Base-by-base conservation (phyloP, 805 yeast species). In the Candida tammaniensis region DNA sequence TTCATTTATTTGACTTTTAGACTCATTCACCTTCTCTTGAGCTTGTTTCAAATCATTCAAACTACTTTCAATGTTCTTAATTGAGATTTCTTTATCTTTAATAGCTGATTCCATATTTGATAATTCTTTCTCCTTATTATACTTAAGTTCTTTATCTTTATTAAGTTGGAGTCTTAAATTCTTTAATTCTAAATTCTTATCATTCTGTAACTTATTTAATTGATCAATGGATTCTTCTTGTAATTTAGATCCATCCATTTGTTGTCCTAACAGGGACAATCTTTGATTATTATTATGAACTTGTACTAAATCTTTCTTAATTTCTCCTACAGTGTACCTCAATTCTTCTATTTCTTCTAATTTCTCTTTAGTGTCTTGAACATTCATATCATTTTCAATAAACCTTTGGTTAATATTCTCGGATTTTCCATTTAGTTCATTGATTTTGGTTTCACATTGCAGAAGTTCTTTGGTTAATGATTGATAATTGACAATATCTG, bases 21-120 rank as follows among this genome's bases (percentile, higher is more conserved):
- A 33, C 11, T 40, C 45, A 12, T 31, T 19, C 6, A 43, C 25
- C 24, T 24, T 28, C 4, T 19, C 27, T 17, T 36, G 34, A 22
- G 29, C 25, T 16, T 40, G 39, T 28, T 38, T 40, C 12, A 40
- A 61, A 37, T 78, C 82, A 29, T 68, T 51, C 19, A 76, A 57
- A 4, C 76, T 57, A 30, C 61, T 65, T 47, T 80, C 84, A 36
- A 77, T 51, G 27, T 72, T 68, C 43, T 76, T 74, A 17, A 84
- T 71, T 3, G 51, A 46, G 27, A 82, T 52, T 45, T 67, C 64
- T 34, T 70, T 67, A 44, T 80, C 85, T 38, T 78, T 77, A 10
- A 79, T 55, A 22, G 56, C 55, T 21, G 61, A 68, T 38, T 80
- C 82, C 15, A 78, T 43, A 10, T 63, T 55, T 6, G 64, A 59